A percentile compares a stretch with the other conserved stretches of the same genome.
Conservation (phyloP, 169 alveolate genomes). For the Plasmodium malariae region DNA sequence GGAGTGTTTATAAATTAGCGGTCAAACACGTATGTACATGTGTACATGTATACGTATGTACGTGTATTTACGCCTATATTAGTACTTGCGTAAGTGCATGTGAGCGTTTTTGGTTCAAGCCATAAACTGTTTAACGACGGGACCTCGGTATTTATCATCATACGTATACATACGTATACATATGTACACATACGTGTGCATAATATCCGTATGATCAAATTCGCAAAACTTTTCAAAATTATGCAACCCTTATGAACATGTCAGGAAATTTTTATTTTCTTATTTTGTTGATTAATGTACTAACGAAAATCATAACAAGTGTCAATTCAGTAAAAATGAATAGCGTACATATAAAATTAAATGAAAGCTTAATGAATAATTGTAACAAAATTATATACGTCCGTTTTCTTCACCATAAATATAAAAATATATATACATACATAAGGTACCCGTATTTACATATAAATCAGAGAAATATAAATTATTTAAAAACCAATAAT, state of each 20-base stretch:
- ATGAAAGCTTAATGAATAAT: neutral
- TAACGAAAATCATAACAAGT: neutral
- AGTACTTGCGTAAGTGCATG: no score
- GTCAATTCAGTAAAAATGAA: constrained; percentile 15
- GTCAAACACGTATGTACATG: neutral
- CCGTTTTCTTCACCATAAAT: neutral
- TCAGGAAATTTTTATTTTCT: constrained; percentile 1
- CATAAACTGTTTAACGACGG: no score
- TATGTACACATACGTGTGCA: neutral
- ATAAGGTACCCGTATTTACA: constrained; percentile 34
- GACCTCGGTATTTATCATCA: no score
- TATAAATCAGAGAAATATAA: constrained; percentile 48
- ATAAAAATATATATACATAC: constrained; percentile 15
- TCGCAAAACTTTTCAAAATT: no score
- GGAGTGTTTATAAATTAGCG: no score
- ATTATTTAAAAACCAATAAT: constrained; percentile 35
- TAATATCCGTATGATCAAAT: no score
- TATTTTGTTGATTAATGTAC: neutral
- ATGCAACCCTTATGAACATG: constrained; percentile 24
- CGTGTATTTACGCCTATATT: no score
- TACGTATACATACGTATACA: neutral
- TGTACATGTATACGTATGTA: no score
- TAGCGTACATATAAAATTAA: constrained; percentile 1
- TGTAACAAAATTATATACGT: neutral
- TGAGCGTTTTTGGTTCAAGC: no score